phyloP scores from a whole-genome alignment of 352 stramenopile genomes.

The Globisporangium barbulae region DNA sequence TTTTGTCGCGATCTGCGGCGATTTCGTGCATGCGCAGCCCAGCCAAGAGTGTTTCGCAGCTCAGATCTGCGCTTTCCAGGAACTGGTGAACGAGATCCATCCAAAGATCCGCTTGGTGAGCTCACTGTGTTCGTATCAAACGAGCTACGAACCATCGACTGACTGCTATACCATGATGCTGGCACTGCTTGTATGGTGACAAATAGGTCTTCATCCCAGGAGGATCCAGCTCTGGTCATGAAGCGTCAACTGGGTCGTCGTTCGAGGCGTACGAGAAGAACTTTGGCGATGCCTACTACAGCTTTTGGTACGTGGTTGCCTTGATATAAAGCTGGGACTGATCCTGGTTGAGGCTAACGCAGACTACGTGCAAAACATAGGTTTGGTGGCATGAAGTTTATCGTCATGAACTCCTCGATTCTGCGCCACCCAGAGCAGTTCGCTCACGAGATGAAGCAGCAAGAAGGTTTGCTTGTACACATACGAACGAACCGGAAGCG shows the following conservation, averaged over 20 bases:
- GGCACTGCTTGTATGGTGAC: neutral
- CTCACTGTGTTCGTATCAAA: neutral
- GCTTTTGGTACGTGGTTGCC: constrained; percentile 54
- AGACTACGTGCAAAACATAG: constrained; percentile 20
- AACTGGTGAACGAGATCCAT: constrained; percentile 59
- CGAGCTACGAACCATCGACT: neutral
- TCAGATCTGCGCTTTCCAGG: constrained; percentile 53
- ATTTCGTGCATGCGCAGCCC: constrained; percentile 45
- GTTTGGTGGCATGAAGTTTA: constrained; percentile 76
- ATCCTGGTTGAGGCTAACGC: too few relatives aligned
- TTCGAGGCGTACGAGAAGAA: constrained; percentile 33
- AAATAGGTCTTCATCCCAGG: constrained; percentile 53
- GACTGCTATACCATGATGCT: neutral
- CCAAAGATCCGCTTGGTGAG: constrained; percentile 56
- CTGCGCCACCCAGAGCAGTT: constrained; percentile 28
- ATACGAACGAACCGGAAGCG: neutral
- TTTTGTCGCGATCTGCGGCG: constrained; percentile 68
- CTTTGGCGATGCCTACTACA: constrained; percentile 72
- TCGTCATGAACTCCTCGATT: constrained; percentile 65
- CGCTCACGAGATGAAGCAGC: constrained; percentile 28
- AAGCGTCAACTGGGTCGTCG: constrained; percentile 6
- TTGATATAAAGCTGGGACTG: too few relatives aligned
- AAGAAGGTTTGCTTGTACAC: constrained; percentile 42
- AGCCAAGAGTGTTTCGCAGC: constrained; percentile 35
- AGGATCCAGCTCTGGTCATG: constrained; percentile 22